Evolutionary conservation across 1,139 yeast species (phyloP).

Genomic region (Zygotorulaspora mrakii): DNA sequence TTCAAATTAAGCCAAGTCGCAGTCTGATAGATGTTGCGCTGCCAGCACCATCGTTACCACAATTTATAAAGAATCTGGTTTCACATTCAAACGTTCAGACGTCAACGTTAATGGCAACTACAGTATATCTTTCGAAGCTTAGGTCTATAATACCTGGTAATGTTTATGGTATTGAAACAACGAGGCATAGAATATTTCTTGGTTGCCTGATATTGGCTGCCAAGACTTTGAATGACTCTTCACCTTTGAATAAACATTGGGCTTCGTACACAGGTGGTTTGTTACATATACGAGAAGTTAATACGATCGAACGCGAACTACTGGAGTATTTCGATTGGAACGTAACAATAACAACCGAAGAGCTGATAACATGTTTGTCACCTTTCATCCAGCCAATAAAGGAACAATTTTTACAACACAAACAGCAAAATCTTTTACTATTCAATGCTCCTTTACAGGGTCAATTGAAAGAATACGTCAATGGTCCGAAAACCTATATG

Average conservation of each 20-base stretch:
- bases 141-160: slow-evolving; percentile 78
- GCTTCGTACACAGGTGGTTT: slow-evolving; percentile 84
- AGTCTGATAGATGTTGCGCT: slow-evolving; percentile 12
- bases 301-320: slow-evolving; percentile 86
- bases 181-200: slow-evolving; percentile 86
- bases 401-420: slow-evolving; percentile 32
- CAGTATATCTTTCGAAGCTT: slow-evolving; percentile 76
- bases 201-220: slow-evolving; percentile 88
- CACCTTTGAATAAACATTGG: slow-evolving; percentile 96
- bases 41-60: slow-evolving; percentile 43
- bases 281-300: slow-evolving; percentile 71
- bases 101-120: slow-evolving; percentile 88
- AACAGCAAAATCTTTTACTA: slow-evolving; percentile 18
- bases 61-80: slow-evolving; percentile 71
- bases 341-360: slow-evolving; percentile 63
- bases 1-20: slow-evolving; percentile 47
- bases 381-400: slow-evolving; percentile 77
- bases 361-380: slow-evolving; percentile 62
- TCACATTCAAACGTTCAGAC: slow-evolving; percentile 87
- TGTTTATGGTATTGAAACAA: slow-evolving; percentile 90
- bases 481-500: slow-evolving; percentile 3
- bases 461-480: slow-evolving; percentile 14
- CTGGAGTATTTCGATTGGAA: slow-evolving; percentile 83
- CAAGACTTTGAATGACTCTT: slow-evolving; percentile 84
- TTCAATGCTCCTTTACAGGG: slow-evolving; percentile 20